phyloP scores from a whole-genome alignment of 2,329 filamentous ascomycete species.

The Rhytidhysteron rufulum region DNA sequence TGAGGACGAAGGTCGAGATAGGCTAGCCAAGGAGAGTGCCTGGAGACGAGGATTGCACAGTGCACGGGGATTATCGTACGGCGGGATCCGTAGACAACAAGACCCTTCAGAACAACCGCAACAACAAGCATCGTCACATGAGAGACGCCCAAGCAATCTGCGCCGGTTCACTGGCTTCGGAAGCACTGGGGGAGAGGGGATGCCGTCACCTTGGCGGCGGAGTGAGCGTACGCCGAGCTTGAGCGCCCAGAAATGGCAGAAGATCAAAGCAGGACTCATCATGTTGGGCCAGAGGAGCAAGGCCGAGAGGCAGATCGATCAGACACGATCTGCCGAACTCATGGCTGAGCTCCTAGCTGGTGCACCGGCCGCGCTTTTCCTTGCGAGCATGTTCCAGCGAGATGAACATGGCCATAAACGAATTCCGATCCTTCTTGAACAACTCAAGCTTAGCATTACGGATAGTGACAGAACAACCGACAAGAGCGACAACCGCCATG shows the following conservation, averaged over 20 bases:
- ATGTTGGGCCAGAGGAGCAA: constrained; percentile 73
- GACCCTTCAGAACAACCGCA: too few species aligned
- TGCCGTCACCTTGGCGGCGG: constrained; percentile 42
- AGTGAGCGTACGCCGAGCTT: constrained; percentile 45
- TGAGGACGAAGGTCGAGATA: constrained; percentile 49
- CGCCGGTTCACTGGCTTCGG: constrained; percentile 46
- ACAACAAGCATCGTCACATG: constrained; percentile 33
- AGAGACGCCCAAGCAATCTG: constrained; percentile 41
- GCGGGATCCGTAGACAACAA: constrained; percentile 32
- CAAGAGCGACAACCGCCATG: constrained; percentile 61
- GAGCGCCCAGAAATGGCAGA: constrained; percentile 79
- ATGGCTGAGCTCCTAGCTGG: constrained; percentile 93
- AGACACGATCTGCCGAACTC: constrained; percentile 90
- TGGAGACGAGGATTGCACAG: constrained; percentile 46
- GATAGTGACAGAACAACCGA: constrained; percentile 71
- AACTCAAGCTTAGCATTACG: constrained; percentile 82
- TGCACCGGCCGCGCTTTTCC: constrained; percentile 85
- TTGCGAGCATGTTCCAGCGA: constrained; percentile 96
- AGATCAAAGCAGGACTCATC: constrained; percentile 86
- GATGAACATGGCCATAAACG: constrained; percentile 94
- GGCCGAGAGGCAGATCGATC: constrained; percentile 80
- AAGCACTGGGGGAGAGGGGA: constrained; percentile 32
- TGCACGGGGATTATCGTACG: constrained; percentile 46
- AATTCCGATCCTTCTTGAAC: constrained; percentile 91
- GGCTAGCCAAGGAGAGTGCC: constrained; percentile 42